Evolutionary conservation across 306 rosid species (phyloP).

Genomic region (Vicia faba): DNA sequence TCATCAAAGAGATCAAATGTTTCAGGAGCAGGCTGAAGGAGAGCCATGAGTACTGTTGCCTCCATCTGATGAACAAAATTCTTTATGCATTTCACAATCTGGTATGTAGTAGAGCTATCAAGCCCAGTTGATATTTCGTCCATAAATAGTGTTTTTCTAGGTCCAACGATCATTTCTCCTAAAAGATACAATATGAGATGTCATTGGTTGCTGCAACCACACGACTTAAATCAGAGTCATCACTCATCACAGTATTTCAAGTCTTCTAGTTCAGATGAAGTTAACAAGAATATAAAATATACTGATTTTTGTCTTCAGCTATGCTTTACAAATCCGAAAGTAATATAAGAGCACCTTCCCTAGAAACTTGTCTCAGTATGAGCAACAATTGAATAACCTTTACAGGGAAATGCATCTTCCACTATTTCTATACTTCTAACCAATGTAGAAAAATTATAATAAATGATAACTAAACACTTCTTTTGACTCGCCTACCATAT

Average conservation of each 20-base stretch:
- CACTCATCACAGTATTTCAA: conserved; percentile 21
- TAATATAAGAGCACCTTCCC: not conserved
- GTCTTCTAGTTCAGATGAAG: conserved; percentile 26
- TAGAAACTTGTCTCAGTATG: conserved; percentile 8
- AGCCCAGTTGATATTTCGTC: conserved; percentile 97
- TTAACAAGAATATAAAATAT: not conserved
- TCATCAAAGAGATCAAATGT: conserved; percentile 90
- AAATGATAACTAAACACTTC: not conserved
- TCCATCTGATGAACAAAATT: conserved; percentile 91
- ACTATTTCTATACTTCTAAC: conserved; percentile 3
- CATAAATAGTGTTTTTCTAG: conserved; percentile 85
- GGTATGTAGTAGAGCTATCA: conserved; percentile 90
- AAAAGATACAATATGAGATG: conserved; percentile 33
- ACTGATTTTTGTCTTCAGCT: conserved; percentile 15
- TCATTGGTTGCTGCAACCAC: conserved; percentile 32
- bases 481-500: too few species aligned
- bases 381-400: conserved; percentile 19
- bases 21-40: conserved; percentile 96
- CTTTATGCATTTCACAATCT: conserved; percentile 76
- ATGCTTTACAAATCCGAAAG: conserved; percentile 6
- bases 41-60: conserved; percentile 87
- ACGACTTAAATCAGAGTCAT: conserved; percentile 21
- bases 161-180: conserved; percentile 94
- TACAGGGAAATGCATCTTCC: not conserved
- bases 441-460: not conserved